Evolutionary conservation across 352 stramenopile genomes (phyloP), one percentile per base, ranked within the genome.

Genomic region (Phytophthora sp.): DNA sequence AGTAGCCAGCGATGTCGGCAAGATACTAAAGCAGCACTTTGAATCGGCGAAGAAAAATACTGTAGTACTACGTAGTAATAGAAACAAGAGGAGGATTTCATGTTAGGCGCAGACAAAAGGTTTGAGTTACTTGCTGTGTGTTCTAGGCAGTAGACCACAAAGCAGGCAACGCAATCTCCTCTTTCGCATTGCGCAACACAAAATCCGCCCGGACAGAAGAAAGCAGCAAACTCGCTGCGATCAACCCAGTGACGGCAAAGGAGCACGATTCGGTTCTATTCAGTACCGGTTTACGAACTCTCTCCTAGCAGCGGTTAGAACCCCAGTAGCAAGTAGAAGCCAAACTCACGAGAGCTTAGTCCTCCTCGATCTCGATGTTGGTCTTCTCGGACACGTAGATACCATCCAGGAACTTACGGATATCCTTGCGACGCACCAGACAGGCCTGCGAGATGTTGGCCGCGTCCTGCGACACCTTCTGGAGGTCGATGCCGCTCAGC

Each of bases 361-460:
- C 63, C 45, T 85, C 77, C 51, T 73, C 71, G 50, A 83, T 76
- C 73, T 92, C 76, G 63, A 91, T 90, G 79, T 95, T 77, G 74
- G 74, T 84, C 90, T 99, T 99, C 77, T 99, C 96, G 39, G 88
- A 98, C 52, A 99, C 97, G 88, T 99, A 99, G 80, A 99, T 99
- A 97, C 97, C 98, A 81, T 99, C 98, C 47, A 99, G 89, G 90
- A 99, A 99, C 90, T 99, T 99, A 98, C 97, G 97, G 80, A 99
- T 99, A 95, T 95, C 87, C 82, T 94, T 95, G 71, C 82, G 78
- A 70, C 88, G 86, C 65, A 95, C 87, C 35, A 95, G 76, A 57
- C 85, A 94, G 63, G 84, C 75, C 76, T 94, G 85, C 72, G 87
- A 83, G 74, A 95, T 95, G 81, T 92, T 94, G 58, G 87, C 82